Conservation (phyloP, 495 filamentous ascomycete genomes). For the Penicillium macrosclerotiorum region DNA sequence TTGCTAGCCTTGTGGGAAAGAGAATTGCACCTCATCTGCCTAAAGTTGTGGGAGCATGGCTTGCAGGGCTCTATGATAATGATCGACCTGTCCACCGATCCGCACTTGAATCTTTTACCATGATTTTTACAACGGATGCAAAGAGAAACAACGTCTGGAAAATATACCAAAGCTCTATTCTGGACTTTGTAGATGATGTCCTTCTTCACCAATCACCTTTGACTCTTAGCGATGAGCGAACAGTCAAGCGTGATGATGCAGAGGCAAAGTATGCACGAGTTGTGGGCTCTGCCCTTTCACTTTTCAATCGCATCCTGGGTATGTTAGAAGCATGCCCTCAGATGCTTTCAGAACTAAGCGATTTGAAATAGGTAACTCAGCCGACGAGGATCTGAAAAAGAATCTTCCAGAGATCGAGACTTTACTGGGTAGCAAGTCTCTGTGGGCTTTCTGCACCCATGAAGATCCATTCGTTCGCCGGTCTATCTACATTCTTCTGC, state of each 20-base stretch:
- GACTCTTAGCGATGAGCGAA: constrained; percentile 86
- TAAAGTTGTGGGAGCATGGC: constrained; percentile 78
- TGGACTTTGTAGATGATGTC: constrained; percentile 78
- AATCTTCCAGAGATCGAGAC: constrained; percentile 45
- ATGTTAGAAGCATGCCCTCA: not conserved
- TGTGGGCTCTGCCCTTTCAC: constrained; percentile 54
- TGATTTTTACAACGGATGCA: constrained; percentile 73
- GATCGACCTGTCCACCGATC: constrained; percentile 71
- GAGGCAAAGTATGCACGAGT: constrained; percentile 81
- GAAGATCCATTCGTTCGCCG: constrained; percentile 71
- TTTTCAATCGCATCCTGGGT: constrained; percentile 51
- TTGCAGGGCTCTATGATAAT: constrained; percentile 81
- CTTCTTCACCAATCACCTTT: constrained; percentile 69
- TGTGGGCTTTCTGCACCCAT: constrained; percentile 74
- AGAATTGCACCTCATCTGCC: constrained; percentile 75
- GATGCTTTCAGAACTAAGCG: not conserved
- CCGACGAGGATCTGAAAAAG: constrained; percentile 51
- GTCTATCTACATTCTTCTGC: constrained; percentile 65
- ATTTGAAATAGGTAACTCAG: constrained; percentile 35
- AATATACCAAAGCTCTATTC: constrained; percentile 68
- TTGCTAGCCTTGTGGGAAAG: constrained; percentile 72
- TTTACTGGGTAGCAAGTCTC: constrained; percentile 60
- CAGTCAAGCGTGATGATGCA: constrained; percentile 77
- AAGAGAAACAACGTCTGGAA: constrained; percentile 75
- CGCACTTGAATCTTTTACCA: constrained; percentile 69